Evolutionary conservation across 2,329 filamentous ascomycete species (phyloP).

Genomic region (Fusarium irregulare): DNA sequence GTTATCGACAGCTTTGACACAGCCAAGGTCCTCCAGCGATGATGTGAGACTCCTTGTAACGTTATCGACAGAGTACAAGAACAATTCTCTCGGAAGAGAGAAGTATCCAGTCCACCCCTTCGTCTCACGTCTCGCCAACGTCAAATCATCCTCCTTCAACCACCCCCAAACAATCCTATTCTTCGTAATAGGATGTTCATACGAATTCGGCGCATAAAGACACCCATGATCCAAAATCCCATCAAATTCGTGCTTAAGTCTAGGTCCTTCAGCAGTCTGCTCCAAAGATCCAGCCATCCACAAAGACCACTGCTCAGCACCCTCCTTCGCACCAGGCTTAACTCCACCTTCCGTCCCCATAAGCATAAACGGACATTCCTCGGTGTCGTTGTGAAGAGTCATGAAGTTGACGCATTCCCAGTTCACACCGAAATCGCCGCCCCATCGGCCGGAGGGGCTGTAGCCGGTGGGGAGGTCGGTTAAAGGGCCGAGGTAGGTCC

Average conservation of each 20-base stretch:
- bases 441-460: conserved; percentile 56
- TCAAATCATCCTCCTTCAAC: conserved; percentile 63
- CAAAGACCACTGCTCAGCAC: conserved; percentile 40
- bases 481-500: conserved; percentile 59
- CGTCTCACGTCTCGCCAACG: conserved; percentile 54
- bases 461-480: conserved; percentile 54
- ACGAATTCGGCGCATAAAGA: conserved; percentile 62
- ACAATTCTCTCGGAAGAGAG: conserved; percentile 58
- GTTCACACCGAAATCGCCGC: conserved; percentile 62
- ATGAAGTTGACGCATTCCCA: conserved; percentile 63
- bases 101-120: conserved; percentile 63
- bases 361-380: conserved; percentile 55
- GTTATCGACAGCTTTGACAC: conserved; percentile 48
- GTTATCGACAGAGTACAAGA: conserved; percentile 52
- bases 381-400: conserved; percentile 50
- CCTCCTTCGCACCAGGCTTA: conserved; percentile 35
- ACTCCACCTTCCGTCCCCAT: conserved; percentile 58
- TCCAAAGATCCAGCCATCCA: conserved; percentile 57
- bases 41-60: conserved; percentile 54
- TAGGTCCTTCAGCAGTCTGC: conserved; percentile 15
- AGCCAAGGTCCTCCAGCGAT: conserved; percentile 54
- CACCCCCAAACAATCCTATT: conserved; percentile 60
- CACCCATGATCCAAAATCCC: conserved; percentile 62
- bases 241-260: conserved; percentile 53
- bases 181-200: conserved; percentile 56